Base-by-base conservation (phyloP, 2,329 filamentous ascomycete genomes). In the Pseudocercospora ulei region DNA sequence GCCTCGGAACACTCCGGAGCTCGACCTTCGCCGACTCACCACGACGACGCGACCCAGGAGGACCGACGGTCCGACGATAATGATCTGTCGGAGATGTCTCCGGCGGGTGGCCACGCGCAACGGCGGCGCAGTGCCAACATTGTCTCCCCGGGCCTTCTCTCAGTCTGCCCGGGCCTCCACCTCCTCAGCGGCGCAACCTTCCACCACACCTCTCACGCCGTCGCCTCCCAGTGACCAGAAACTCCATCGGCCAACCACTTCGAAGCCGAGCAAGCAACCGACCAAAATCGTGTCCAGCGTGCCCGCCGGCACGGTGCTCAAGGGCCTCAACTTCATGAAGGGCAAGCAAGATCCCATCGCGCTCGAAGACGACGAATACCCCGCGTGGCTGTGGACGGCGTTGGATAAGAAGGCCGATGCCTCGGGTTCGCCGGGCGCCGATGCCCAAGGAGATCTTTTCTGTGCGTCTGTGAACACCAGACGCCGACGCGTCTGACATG, bases 321-420 rank as follows among this genome's bases (percentile, higher is more conserved):
- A 69, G 39, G 83, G 83, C 1, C 66, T 92, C 39, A 88, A 85
- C 62, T 88, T 81, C 62, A 63, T 78, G 55, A 90, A 90, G 66
- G 75, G 73, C 50, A 72, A 73, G 56, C 65, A 70, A 22, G 82
- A 88, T 56, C 83, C 84, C 0, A 67, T 88, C 4, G 84, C 84
- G 6, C 61, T 78, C 53, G 69, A 76, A 20, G 84, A 92, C 51
- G 68, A 76, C 13, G 80, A 82, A 46, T 92, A 92, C 62, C 84
- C 84, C 2, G 68, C 67, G 14, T 92, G 84, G 84, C 62, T 92
- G 46, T 92, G 84, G 84, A 68, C 63, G 2, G 76, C 81, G 50
- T 64, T 90, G 39, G 72, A 62, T 53, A 65, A 74, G 62, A 75
- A 71, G 56, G 35, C 31, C 5, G 50, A 42, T 9, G 34, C 35